Evolutionary conservation across 106 monocot genomes (phyloP), one percentile per base, ranked within the genome.

Genomic region (Ottelia alismoides): DNA sequence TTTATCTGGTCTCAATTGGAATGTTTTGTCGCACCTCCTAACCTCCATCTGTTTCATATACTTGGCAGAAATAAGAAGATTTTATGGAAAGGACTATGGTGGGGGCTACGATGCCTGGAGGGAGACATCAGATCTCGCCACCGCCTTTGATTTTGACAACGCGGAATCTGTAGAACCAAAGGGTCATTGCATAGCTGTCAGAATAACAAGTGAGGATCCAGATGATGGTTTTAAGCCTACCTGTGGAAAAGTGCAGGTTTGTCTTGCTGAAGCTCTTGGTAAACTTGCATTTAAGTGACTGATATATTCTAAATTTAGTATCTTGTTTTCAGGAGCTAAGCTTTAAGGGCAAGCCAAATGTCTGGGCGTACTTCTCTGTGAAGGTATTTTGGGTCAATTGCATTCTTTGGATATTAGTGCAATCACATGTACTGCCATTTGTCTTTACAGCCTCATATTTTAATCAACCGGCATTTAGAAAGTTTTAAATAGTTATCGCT

Each of bases 151-250:
- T 68, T 98, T 98, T 72, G 96, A 98, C 56, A 71, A 74, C 67
- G 96, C 89, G 56, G 78, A 79, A 52, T 89, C 89, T 65, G 65
- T 82, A 20, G 73, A 58, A 58, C 96, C 96, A 12, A 98, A 90
- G 73, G 96, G 96, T 43, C 96, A 98, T 65, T 85, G 85, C 66
- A 71, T 98, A 26, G 96, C 96, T 52, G 96, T 98, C 11, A 54
- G 96, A 18, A 82, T 98, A 25, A 98, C 96, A 26, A 98, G 96
- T 70, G 96, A 98, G 69, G 96, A 98, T 63, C 96, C 96, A 24
- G 96, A 98, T 75, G 96, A 98, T 77, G 96, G 96, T 27, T 98
- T 98, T 63, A 98, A 90, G 65, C 96, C 96, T 52, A 98, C 96
- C 31, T 70, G 96, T 75, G 96, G 96, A 49, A 98, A 82, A 98